A percentile compares a stretch with the other conserved stretches of the same genome.
These are phyloP conservation scores for Alternaria incomplexa DNA, from an alignment of 2,329 filamentous ascomycete species.

Conservation along the genomic window DNA sequence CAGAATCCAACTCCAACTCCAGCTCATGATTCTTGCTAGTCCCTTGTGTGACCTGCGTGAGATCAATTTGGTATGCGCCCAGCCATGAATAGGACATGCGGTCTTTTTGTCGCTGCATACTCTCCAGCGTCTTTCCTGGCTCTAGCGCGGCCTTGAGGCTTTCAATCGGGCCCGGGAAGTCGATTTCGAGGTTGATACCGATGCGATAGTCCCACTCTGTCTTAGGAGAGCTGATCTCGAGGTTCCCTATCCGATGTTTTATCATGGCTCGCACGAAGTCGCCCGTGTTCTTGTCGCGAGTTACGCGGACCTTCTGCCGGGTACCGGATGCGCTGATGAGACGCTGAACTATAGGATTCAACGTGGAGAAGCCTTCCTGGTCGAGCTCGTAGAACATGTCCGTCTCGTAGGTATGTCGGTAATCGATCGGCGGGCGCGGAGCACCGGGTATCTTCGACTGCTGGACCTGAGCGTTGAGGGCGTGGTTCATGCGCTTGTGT, in stretches of 20 bases:
- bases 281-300: conserved; percentile 74
- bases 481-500: conserved; percentile 83
- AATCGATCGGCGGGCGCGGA: conserved; percentile 70
- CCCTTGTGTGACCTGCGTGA: conserved; percentile 79
- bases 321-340: conserved; percentile 54
- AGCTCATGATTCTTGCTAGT: conserved; percentile 76
- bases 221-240: conserved; percentile 83
- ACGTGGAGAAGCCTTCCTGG: conserved; percentile 57
- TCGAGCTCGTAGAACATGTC: conserved; percentile 73
- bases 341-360: conserved; percentile 62
- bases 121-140: conserved; percentile 46
- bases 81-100: conserved; percentile 89
- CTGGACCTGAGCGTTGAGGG: conserved; percentile 73
- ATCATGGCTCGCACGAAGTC: conserved; percentile 82
- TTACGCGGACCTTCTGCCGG: conserved; percentile 59
- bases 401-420: conserved; percentile 80
- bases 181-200: conserved; percentile 93
- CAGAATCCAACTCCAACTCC: conserved; percentile 75
- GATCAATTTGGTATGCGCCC: conserved; percentile 80
- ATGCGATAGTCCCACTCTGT: conserved; percentile 87
- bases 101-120: conserved; percentile 78
- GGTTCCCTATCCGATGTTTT: conserved; percentile 84
- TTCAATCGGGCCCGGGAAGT: conserved; percentile 70
- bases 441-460: conserved; percentile 53
- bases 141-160: conserved; percentile 55